Conservation (phyloP, 148 eudicot species). For the Silene conica region DNA sequence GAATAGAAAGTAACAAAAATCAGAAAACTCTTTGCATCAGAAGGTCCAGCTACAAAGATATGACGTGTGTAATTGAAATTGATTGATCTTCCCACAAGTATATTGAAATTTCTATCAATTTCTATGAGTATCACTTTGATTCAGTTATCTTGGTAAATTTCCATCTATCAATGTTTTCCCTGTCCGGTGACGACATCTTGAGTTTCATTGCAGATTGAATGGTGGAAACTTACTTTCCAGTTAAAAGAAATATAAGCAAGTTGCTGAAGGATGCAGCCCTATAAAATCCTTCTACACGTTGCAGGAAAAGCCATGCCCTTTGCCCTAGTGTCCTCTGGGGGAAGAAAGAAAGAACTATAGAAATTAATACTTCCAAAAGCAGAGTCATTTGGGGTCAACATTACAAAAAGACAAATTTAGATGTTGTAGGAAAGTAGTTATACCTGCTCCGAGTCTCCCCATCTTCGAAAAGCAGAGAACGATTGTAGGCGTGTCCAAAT, state of each 20-base stretch:
- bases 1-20: neutral
- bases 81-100: neutral
- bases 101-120: neutral
- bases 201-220: neutral
- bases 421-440: slow-evolving; percentile 9
- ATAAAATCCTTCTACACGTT: slow-evolving; percentile 83
- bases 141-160: neutral
- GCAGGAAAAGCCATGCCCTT: slow-evolving; percentile 74
- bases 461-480: slow-evolving; percentile 76
- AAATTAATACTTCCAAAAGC: slow-evolving; percentile 1
- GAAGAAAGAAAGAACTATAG: slow-evolving; percentile 8
- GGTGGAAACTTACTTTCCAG: slow-evolving; percentile 66
- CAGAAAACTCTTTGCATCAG: neutral
- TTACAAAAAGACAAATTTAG: neutral
- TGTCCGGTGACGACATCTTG: neutral
- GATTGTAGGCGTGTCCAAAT: slow-evolving; percentile 19
- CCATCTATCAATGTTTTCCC: neutral
- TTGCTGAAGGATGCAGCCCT: slow-evolving; percentile 87
- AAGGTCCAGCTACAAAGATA: neutral
- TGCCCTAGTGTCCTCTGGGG: slow-evolving; percentile 75
- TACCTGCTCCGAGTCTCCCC: slow-evolving; percentile 78
- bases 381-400: neutral
- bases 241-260: slow-evolving; percentile 79
- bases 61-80: neutral
- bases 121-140: slow-evolving; percentile 6